Base-by-base conservation (phyloP, 768 basidiomycete genomes). In the Lanmaoa rubissima region DNA sequence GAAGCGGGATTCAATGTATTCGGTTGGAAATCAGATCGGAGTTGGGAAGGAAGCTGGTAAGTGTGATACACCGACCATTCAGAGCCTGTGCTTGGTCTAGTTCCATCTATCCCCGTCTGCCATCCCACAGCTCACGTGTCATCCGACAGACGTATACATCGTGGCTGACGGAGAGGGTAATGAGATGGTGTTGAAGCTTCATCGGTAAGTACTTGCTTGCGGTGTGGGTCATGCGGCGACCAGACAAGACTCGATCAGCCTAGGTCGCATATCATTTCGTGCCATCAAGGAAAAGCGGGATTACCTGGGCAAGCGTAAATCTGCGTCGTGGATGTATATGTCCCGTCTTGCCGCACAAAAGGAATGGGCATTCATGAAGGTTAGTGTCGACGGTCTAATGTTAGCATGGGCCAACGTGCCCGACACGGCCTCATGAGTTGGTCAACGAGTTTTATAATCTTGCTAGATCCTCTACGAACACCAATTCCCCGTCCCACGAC, bases 301-400 rank as follows among this genome's bases (percentile, higher is more conserved):
- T 68, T 99, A 98, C 69, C 77, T 99, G 53, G 93, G 95, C 24
- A 96, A 94, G 72, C 83, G 97, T 41, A 94, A 94, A 73, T 92
- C 89, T 17, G 96, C 97, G 1, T 92, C 92, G 17, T 99, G 97
- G 97, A 97, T 98, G 94, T 98, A 98, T 74, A 92, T 99, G 92
- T 95, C 93, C 21, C 83, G 97, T 21, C 75, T 99, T 45, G 89
- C 95, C 17, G 97, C 97, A 10, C 89, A 96, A 75, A 98, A 98
- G 69, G 97, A 99, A 70, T 99, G 87, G 83, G 93, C 92, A 1
- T 99, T 98, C 72, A 96, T 99, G 92, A 98, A 97, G 81, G 96
- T 93, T 21, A 42, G 64, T 36, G 28, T 45, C 21, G 43, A 11
- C 19, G 10, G 10, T 49, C 31, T 34, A 16, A n/a, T 19, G 16